These are phyloP conservation scores for Chenopodium berlandieri DNA, from an alignment of 148 eudicot species.

Conservation along the genomic window DNA sequence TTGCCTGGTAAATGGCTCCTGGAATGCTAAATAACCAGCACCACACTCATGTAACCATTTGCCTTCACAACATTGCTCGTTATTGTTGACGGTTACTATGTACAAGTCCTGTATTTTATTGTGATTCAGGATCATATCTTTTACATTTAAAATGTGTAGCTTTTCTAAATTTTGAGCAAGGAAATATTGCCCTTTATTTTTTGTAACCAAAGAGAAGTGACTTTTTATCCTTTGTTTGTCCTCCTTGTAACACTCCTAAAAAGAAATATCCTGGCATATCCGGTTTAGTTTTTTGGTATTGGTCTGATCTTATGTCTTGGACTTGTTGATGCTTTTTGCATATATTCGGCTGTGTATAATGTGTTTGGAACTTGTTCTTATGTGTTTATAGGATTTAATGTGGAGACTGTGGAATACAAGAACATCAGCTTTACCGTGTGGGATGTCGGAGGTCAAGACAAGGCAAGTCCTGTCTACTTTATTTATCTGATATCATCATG, in stretches of 20 bases:
- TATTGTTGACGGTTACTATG: neutral
- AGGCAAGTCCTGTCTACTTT: conserved; percentile 22
- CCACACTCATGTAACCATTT: neutral
- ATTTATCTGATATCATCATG: neutral
- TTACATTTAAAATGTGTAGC: neutral
- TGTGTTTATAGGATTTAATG: conserved; percentile 27
- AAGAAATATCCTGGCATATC: neutral
- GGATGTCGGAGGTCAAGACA: conserved; percentile 42
- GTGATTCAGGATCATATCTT: neutral
- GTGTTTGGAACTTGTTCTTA: conserved; percentile 4
- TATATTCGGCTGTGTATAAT: neutral
- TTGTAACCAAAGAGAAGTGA: neutral
- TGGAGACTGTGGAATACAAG: conserved; percentile 37
- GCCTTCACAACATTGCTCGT: neutral
- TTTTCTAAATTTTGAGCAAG: neutral
- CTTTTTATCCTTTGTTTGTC: neutral
- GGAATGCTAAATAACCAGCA: neutral
- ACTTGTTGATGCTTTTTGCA: neutral
- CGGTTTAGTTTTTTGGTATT: neutral
- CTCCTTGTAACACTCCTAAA: neutral
- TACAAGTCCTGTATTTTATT: neutral
- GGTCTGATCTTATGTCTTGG: neutral
- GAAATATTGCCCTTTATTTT: neutral
- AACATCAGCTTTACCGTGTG: conserved; percentile 37
- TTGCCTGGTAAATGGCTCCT: neutral